phyloP scores from a whole-genome alignment of 2,329 filamentous ascomycete species.

The Neurospora crassa region DNA sequence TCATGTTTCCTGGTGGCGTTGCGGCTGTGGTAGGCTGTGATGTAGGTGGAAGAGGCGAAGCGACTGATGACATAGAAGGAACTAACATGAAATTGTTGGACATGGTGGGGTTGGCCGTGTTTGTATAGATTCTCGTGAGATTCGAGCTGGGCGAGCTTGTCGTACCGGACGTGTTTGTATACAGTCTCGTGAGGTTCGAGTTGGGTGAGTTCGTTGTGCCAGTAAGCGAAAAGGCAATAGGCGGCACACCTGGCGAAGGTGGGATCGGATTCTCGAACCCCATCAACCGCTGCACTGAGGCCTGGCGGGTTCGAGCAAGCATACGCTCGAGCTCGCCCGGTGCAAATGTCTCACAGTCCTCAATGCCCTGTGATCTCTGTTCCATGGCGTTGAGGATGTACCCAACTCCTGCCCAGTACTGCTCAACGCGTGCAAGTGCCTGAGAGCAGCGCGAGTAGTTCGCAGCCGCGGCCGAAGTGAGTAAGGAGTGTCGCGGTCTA shows the following conservation, averaged over 20 bases:
- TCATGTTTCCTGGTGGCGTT: constrained; percentile 48
- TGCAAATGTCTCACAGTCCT: constrained; percentile 61
- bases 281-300: constrained; percentile 36
- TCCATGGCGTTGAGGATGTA: constrained; percentile 82
- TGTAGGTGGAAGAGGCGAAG: constrained; percentile 4
- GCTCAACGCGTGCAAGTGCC: constrained; percentile 68
- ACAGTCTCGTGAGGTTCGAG: constrained; percentile 74
- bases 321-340: constrained; percentile 75
- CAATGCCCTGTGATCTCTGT: constrained; percentile 79
- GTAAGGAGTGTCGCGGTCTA: constrained; percentile 57
- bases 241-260: constrained; percentile 39
- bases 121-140: constrained; percentile 70
- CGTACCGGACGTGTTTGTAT: constrained; percentile 62
- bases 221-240: constrained; percentile 78
- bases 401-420: constrained; percentile 77
- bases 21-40: constrained; percentile 24
- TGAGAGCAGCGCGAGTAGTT: constrained; percentile 86
- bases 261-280: constrained; percentile 30
- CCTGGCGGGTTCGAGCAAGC: constrained; percentile 59
- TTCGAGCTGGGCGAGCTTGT: constrained; percentile 80
- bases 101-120: constrained; percentile 21
- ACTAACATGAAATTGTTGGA: not conserved
- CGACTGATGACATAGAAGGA: constrained; percentile 7
- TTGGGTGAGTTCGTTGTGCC: constrained; percentile 79
- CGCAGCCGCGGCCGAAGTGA: constrained; percentile 73